phyloP scores from a whole-genome alignment of 2,329 filamentous ascomycete genomes.

The Claviceps spartinae region DNA sequence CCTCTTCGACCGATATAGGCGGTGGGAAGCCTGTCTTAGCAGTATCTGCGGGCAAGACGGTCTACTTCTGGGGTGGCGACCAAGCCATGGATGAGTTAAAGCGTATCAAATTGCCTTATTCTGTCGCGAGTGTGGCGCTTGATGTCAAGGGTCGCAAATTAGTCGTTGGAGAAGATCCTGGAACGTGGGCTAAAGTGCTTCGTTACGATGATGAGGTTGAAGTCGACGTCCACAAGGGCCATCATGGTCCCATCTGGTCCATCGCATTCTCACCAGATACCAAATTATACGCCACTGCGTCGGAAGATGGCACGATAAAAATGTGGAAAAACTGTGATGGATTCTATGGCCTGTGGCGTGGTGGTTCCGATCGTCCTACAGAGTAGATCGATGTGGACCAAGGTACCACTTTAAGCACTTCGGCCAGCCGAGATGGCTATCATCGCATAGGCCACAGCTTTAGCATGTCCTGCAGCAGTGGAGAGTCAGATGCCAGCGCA shows the following conservation, averaged over 20 bases:
- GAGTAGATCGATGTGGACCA: constrained; percentile 21
- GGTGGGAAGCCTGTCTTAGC: constrained; percentile 62
- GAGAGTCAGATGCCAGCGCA: constrained; percentile 4
- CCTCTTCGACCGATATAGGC: constrained; percentile 48
- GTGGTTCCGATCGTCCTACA: constrained; percentile 25
- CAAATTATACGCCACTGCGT: constrained; percentile 90
- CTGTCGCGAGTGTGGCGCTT: constrained; percentile 80
- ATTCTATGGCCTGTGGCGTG: constrained; percentile 50
- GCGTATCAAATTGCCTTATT: constrained; percentile 64
- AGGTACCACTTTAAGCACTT: constrained; percentile 5
- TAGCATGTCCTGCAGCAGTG: constrained; percentile 8
- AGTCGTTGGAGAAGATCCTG: constrained; percentile 79
- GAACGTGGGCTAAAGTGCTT: constrained; percentile 95
- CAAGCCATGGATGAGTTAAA: constrained; percentile 63
- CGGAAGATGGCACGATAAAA: constrained; percentile 96
- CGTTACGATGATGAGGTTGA: constrained; percentile 74
- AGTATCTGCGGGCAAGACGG: constrained; percentile 85
- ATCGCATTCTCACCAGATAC: constrained; percentile 89
- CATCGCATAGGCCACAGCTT: constrained; percentile 5
- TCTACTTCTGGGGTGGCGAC: constrained; percentile 78
- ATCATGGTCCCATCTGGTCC: constrained; percentile 96
- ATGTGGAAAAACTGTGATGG: constrained; percentile 63
- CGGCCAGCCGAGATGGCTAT: constrained; percentile 3
- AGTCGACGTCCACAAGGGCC: constrained; percentile 87
- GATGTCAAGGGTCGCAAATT: constrained; percentile 71